A percentile compares a stretch with the other conserved stretches of the same genome.
These are phyloP conservation scores for Magnaporthiopsis rhizophila DNA, from an alignment of 2,329 filamentous ascomycete genomes.

Conservation along the genomic window DNA sequence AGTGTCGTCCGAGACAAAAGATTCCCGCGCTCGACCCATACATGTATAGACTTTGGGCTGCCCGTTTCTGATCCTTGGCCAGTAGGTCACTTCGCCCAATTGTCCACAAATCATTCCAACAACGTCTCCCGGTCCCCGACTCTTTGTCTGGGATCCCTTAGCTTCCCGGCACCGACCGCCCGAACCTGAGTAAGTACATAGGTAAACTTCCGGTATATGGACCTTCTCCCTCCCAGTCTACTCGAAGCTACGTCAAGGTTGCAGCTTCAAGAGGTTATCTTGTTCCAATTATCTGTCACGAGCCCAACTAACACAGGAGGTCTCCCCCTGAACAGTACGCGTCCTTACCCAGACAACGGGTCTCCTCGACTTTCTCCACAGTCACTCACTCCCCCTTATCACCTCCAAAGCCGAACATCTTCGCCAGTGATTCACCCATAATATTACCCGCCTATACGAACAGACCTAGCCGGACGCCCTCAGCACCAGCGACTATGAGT, in stretches of 20 bases:
- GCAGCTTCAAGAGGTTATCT: neutral
- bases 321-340: neutral
- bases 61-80: neutral
- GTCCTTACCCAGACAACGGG: neutral
- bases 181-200: neutral
- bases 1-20: neutral
- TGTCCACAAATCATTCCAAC: neutral
- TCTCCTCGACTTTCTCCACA: neutral
- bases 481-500: constrained; percentile 2
- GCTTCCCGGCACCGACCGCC: neutral
- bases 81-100: neutral
- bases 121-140: neutral
- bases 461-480: neutral
- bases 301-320: neutral
- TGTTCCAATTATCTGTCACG: neutral
- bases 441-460: neutral
- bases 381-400: neutral
- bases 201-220: neutral
- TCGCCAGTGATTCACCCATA: neutral
- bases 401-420: neutral
- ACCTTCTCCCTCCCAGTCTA: neutral
- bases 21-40: neutral
- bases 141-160: neutral
- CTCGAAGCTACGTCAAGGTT: neutral
- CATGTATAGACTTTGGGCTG: neutral